Base-by-base conservation (phyloP, 352 stramenopile species). In the Poterioochromonas sp. region DNA sequence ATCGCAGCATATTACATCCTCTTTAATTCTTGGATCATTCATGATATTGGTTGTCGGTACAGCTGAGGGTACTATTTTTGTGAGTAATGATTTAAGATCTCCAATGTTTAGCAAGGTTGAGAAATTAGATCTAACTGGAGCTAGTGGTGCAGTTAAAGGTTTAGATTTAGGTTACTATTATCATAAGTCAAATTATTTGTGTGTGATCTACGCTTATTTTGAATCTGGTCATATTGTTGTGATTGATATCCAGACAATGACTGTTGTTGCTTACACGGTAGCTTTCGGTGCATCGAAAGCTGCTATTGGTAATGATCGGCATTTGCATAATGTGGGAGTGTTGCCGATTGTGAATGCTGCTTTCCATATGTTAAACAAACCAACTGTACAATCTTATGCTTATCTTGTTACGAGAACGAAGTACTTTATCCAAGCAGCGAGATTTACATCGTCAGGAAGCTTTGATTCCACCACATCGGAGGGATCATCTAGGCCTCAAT, bases 181-280 rank as follows among this genome's bases (percentile, higher is more conserved):
- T 11, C 18, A 68, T 11, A 2, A 77, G 8, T 40, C 12, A 26
- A 5, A 68, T 22, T 29, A 69, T 37, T 3, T 68, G 5, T 29
- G 41, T 22, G 71, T 18, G 20, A 20, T 78, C 0, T 78, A 68
- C 70, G 71, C 32, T 0, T 44, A 32, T 35, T 78, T 54, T 78
- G 34, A 12, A 32, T 44, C n/a, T 35, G 71, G 71, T 78, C n/a
- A 44, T 32, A 12, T 78, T 12, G 54, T 34, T 34, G 71, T 65
- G 1, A 37, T 65, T 49, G 43, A 78, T 69, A 5, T 76, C 8
- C 8, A 22, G 3, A 35, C 43, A 26, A 34, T 76, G 65, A 37
- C 65, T 37, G 34, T 74, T 20, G 34, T 60, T 32, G 65, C 65
- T 18, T 35, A 29, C 58, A 68, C 5, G 12, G 58, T 68, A 26